phyloP scores from a whole-genome alignment of 225 moss, liverwort and hornwort genomes.

The Polytrichum commune region DNA sequence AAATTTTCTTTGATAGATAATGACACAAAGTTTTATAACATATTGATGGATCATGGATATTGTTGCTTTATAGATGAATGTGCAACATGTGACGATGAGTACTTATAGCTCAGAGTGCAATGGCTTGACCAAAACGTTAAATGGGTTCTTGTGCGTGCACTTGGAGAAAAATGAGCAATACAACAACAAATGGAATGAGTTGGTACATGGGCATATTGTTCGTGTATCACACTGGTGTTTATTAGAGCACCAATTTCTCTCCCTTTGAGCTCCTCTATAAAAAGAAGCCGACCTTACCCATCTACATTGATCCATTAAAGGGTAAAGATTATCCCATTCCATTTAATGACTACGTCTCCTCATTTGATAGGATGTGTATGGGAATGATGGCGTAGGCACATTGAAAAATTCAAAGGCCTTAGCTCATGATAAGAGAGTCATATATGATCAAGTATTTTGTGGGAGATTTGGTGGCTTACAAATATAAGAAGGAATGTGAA shows the following conservation, averaged over 20 bases:
- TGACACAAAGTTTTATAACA: not conserved
- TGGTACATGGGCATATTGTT: constrained; percentile 6
- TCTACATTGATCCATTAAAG: not conserved
- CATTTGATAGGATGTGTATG: not conserved
- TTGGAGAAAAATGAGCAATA: not conserved
- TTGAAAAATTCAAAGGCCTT: not conserved
- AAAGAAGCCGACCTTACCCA: not conserved
- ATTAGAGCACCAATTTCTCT: not conserved
- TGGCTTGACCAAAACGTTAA: not conserved
- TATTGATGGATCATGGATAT: not conserved
- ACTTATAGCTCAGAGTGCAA: not conserved
- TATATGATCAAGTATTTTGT: not conserved
- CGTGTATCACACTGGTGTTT: not conserved
- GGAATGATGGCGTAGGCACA: not conserved
- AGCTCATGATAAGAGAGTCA: not conserved
- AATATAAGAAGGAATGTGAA: not conserved
- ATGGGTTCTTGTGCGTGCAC: not conserved
- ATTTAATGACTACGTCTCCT: not conserved
- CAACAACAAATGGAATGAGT: not conserved
- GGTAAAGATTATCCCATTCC: not conserved
- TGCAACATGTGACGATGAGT: not conserved
- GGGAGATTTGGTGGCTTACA: not conserved
- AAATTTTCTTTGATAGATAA: not conserved
- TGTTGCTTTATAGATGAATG: not conserved
- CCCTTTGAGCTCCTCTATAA: constrained; percentile 1